Evolutionary conservation across 108 stramenopile genomes (phyloP).

Genomic region (Epithemia pelagica): DNA sequence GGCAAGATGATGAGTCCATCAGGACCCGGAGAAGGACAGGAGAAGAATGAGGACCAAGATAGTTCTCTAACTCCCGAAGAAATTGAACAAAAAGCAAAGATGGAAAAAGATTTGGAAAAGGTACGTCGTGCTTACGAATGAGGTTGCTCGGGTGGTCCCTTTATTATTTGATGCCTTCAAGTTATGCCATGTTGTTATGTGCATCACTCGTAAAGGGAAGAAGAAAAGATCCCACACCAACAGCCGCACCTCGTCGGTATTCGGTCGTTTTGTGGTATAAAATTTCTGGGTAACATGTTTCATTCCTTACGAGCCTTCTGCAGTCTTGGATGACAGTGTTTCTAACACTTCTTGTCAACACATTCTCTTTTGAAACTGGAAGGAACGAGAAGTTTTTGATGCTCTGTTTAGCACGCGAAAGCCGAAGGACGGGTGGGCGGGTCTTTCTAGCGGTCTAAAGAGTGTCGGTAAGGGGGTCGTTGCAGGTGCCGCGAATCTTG

Average conservation of each 20-base stretch:
- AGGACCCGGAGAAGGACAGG: background rate
- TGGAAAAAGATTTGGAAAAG: slow-evolving; percentile 11
- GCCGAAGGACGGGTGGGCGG: slow-evolving; percentile 86
- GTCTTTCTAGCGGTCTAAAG: slow-evolving; percentile 68
- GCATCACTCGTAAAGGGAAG: background rate
- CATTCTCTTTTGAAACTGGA: background rate
- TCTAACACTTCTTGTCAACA: background rate
- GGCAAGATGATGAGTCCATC: slow-evolving; percentile 1
- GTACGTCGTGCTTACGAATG: background rate
- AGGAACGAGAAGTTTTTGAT: slow-evolving; percentile 41
- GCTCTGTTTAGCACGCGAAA: slow-evolving; percentile 70
- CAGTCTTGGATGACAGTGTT: background rate
- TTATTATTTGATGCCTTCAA: background rate
- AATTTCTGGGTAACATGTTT: too few species aligned
- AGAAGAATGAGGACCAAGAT: background rate
- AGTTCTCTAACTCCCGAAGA: background rate
- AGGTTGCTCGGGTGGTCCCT: background rate
- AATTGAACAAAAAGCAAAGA: background rate
- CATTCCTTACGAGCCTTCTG: too few species aligned
- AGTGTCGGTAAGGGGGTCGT: slow-evolving; percentile 69
- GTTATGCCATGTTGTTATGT: background rate
- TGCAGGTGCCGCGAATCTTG: slow-evolving; percentile 67
- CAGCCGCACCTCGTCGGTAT: background rate
- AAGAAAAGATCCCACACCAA: background rate
- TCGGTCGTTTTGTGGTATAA: background rate